Base-by-base conservation (phyloP, 257 asterid genomes). In the Salvia rosmarinus region DNA sequence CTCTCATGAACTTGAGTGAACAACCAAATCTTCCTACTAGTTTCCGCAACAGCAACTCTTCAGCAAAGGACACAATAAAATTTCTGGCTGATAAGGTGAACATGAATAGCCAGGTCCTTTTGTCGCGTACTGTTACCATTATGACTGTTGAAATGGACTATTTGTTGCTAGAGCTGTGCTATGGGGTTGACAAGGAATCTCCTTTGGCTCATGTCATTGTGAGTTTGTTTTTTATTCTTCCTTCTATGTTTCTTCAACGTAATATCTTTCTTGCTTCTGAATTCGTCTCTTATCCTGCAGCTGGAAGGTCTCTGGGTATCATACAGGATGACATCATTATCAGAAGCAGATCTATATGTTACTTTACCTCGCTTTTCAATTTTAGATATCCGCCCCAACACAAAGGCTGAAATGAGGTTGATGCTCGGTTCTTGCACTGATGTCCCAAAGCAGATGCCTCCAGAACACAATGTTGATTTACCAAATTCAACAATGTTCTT, bases 241-340 rank as follows among this genome's bases (percentile, higher is more conserved):
- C 73, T 54, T 59, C 40, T 51, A 10, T 42, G 47, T 68, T 64
- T 20, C 62, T 71, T 71, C 25, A 47, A 17, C 19, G 35, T 69
- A 32, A 63, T 47, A 42, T 72, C 57, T 57, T 70, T 68, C 55
- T 52, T 70, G 47, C 20, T 78, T 73, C 23, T 69, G 51, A 40
- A 42, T 17, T 43, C 21, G 47, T 77, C 13, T 61, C 66, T 52
- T 62, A 64, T 77, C 46, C 57, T 81, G 84, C 89, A 95, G 99
- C 93, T 95, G 71, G 99, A 95, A 78, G 96, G 96, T 68, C 98
- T 95, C 77, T 95, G 99, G 99, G 92, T 91, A 46, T 88, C 98
- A 47, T 91, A 91, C 80, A 87, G 99, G 69, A 89, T 89, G 96
- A 95, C 99, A 65, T 95, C 99, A 70, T 85, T 95, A 78, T 91